These are phyloP conservation scores for Papiliotrema laurentii DNA, from an alignment of 1,284 basidiomycete genomes.

Conservation along the genomic window DNA sequence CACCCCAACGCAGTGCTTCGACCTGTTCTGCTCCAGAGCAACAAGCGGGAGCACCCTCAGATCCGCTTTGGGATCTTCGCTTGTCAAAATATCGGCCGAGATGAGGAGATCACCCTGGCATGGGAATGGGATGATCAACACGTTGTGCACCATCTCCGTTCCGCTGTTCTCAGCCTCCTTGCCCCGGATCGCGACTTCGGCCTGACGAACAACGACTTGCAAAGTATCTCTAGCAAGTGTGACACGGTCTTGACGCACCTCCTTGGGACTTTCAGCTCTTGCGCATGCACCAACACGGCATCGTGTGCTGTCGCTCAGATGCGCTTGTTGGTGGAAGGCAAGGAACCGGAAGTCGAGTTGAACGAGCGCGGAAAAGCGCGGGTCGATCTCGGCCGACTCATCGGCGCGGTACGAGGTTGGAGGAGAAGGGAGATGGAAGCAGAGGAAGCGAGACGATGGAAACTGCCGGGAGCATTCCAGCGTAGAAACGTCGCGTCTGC, in stretches of 20 bases:
- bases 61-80: constrained; percentile 82
- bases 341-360: constrained; percentile 12
- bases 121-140: constrained; percentile 98
- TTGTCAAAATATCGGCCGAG: constrained; percentile 64
- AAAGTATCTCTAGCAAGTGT: constrained; percentile 56
- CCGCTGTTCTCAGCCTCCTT: constrained; percentile 18
- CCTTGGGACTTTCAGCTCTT: constrained; percentile 68
- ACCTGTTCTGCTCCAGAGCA: constrained; percentile 57
- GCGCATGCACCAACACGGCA: constrained; percentile 64
- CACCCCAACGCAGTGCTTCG: constrained; percentile 82
- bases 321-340: constrained; percentile 56
- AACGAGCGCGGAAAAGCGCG: constrained; percentile 7
- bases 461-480: constrained; percentile 2
- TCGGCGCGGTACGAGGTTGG: constrained; percentile 66
- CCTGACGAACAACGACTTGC: constrained; percentile 18
- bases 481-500: not conserved
- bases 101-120: constrained; percentile 83
- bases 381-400: constrained; percentile 60
- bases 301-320: constrained; percentile 66
- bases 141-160: constrained; percentile 67
- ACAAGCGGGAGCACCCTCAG: constrained; percentile 38
- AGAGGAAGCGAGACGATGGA: constrained; percentile 30
- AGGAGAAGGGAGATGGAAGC: constrained; percentile 37
- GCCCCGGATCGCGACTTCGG: constrained; percentile 28
- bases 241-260: constrained; percentile 67